Evolutionary conservation across 2,329 filamentous ascomycete species (phyloP).

Genomic region (Colletotrichum sp.): DNA sequence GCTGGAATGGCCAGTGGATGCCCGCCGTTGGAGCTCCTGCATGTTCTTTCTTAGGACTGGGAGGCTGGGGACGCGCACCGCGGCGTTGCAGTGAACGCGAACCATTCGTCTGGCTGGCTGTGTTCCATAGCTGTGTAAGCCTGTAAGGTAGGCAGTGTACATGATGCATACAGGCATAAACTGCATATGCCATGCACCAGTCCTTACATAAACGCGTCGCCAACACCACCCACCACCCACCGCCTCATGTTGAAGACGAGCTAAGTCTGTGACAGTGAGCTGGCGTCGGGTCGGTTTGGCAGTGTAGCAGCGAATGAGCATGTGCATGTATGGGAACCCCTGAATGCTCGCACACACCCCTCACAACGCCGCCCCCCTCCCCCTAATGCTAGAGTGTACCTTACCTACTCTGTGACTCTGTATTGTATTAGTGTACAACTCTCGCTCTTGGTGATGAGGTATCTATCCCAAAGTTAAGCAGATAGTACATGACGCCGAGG

Average conservation of each 20-base stretch:
- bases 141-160: background rate
- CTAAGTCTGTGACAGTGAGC: background rate
- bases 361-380: background rate
- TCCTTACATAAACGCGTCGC: background rate
- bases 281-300: constrained; percentile 6
- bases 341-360: constrained; percentile 5
- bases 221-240: background rate
- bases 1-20: background rate
- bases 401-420: background rate
- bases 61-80: background rate
- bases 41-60: background rate
- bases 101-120: background rate
- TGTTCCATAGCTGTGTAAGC: background rate
- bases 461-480: background rate
- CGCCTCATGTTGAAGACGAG: background rate
- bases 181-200: background rate
- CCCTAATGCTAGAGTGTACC: background rate
- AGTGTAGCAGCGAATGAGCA: background rate
- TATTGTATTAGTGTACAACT: background rate
- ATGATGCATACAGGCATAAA: background rate
- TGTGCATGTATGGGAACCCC: constrained; percentile 19
- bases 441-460: background rate
- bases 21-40: background rate
- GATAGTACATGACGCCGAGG: background rate
- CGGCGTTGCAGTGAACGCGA: background rate